Base-by-base conservation (phyloP, 2,329 filamentous ascomycete genomes). In the Neofusicoccum ribis region DNA sequence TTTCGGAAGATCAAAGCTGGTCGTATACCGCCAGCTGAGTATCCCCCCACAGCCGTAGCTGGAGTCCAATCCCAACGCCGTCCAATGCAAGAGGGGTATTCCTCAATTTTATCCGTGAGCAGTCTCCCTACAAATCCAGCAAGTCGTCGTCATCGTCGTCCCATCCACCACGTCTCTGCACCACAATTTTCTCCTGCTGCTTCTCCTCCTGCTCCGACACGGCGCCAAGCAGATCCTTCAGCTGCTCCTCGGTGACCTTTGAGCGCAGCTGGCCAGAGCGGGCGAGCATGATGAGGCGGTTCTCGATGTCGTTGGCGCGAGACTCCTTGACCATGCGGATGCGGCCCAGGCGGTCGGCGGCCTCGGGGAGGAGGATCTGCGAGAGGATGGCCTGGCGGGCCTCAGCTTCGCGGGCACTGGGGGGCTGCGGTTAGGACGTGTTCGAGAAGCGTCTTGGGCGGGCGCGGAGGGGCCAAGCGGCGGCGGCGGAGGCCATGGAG, bases 291-390 rank as follows among this genome's bases (percentile, higher is more conserved):
- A 99, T 93, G 65, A 99, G 86, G 59, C 94, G 82, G 84, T 96
- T 93, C 83, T 99, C 95, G 65, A 99, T 88, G 73, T 97, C 93
- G 67, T 85, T 86, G 41, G 95, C 95, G 73, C 95, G 91, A 71
- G 90, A 89, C 77, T 93, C 92, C 81, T 98, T 98, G 75, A 99
- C 95, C 67, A 99, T 88, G 39, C 94, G 90, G 81, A 99, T 98
- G 70, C 95, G 92, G 65, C 92, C 92, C 1, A 99, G 86, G 14
- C 95, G 91, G 81, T 99, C 95, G 67, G 92, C 91, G 17, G 95
- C 95, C 74, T 94, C 92, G 70, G 95, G 95, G 73, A 93, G 89
- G 68, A 99, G 91, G 82, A 99, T 98, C 80, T 98, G 95, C 71
- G 86, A 87, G 68, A 99, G 89, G 71, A 97, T 90, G 66, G 87